Conservation (phyloP, 257 asterid genomes). For the Solanum bukasovii region DNA sequence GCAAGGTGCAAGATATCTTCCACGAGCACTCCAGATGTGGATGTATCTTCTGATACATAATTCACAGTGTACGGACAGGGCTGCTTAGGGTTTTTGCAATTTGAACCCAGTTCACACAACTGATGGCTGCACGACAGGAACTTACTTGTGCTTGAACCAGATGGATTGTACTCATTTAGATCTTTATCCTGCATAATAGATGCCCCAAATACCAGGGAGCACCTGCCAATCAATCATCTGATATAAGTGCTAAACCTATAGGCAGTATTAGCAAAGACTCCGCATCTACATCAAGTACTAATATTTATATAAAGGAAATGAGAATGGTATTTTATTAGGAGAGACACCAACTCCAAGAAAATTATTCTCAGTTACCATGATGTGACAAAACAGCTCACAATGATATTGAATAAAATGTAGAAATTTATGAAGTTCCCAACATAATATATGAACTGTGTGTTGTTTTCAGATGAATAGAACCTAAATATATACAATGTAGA, state of each 20-base stretch:
- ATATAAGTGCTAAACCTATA: conserved; percentile 58
- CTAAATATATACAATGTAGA: not conserved
- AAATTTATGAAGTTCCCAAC: not conserved
- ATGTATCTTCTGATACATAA: conserved; percentile 58
- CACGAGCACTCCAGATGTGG: conserved; percentile 72
- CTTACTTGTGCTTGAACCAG: conserved; percentile 63
- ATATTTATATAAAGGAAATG: not conserved
- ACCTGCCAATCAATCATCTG: conserved; percentile 86
- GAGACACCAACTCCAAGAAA: not conserved
- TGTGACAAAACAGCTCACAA: not conserved
- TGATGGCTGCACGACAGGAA: conserved; percentile 55
- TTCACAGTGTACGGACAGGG: conserved; percentile 58
- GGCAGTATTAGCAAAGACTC: conserved; percentile 14
- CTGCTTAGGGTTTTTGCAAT: conserved; percentile 44
- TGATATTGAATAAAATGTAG: not conserved
- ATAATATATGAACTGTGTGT: not conserved
- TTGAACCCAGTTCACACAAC: conserved; percentile 47
- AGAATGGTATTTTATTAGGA: not conserved
- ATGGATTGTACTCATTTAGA: conserved; percentile 65
- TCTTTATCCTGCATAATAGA: conserved; percentile 85
- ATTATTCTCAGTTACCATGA: not conserved
- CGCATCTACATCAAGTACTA: not conserved
- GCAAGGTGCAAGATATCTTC: conserved; percentile 76
- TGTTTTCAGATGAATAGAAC: not conserved
- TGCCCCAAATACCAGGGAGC: conserved; percentile 88